These are phyloP conservation scores for Cadophora malorum DNA, from an alignment of 2,329 filamentous ascomycete species.

Conservation along the genomic window DNA sequence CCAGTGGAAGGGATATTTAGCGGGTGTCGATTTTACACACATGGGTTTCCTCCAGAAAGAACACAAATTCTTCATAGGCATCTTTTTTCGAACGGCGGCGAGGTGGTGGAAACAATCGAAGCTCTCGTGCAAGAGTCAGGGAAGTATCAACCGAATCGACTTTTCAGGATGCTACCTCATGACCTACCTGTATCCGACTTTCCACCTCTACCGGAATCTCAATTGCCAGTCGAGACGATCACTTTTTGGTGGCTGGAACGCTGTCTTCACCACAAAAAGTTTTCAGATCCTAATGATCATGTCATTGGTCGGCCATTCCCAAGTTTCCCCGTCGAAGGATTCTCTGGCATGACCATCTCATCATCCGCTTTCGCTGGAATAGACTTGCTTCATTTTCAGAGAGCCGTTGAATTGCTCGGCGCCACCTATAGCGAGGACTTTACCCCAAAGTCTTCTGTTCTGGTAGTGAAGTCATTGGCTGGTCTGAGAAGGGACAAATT, in stretches of 20 bases:
- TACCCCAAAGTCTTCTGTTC: slow-evolving; percentile 71
- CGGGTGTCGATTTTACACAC: slow-evolving; percentile 49
- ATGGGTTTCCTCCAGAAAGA: slow-evolving; percentile 53
- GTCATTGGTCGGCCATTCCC: slow-evolving; percentile 80
- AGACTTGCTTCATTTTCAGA: slow-evolving; percentile 84
- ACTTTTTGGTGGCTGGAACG: slow-evolving; percentile 95
- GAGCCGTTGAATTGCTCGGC: slow-evolving; percentile 76
- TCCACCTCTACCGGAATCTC: slow-evolving; percentile 45
- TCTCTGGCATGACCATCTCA: slow-evolving; percentile 74
- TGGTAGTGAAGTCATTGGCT: slow-evolving; percentile 63
- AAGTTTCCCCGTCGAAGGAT: slow-evolving; percentile 71
- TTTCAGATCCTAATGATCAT: slow-evolving; percentile 73
- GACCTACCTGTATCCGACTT: slow-evolving; percentile 44
- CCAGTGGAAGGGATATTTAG: slow-evolving; percentile 49
- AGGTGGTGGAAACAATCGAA: slow-evolving; percentile 36
- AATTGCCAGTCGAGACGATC: slow-evolving; percentile 57
- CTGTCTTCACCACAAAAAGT: slow-evolving; percentile 78
- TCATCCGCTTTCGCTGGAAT: slow-evolving; percentile 85
- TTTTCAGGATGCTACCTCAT: slow-evolving; percentile 53
- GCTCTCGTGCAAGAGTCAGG: slow-evolving; percentile 25
- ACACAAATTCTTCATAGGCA: slow-evolving; percentile 45
- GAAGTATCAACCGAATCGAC: slow-evolving; percentile 24
- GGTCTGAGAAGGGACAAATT: slow-evolving; percentile 75
- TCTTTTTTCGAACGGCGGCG: slow-evolving; percentile 47
- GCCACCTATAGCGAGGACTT: slow-evolving; percentile 83